These are phyloP conservation scores for Boehmeria nivea DNA, from an alignment of 306 rosid species.

Conservation along the genomic window DNA sequence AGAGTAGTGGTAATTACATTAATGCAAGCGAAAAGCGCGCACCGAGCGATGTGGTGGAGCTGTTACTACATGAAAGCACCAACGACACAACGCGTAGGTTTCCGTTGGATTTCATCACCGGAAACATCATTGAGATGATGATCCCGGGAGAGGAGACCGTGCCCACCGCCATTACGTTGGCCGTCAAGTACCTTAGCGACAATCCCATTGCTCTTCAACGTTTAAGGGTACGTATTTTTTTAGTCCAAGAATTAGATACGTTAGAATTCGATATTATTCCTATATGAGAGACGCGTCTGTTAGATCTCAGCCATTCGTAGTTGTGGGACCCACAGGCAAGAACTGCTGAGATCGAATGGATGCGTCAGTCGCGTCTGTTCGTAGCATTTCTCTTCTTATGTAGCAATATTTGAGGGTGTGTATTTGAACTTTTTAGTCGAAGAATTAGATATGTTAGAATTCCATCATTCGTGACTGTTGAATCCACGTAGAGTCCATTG, in stretches of 20 bases:
- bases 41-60: conserved; percentile 62
- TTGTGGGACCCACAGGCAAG: too few species aligned
- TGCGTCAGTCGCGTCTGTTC: too few species aligned
- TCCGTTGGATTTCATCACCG: conserved; percentile 54
- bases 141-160: conserved; percentile 92
- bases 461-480: too few species aligned
- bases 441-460: too few species aligned
- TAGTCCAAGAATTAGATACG: background rate
- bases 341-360: too few species aligned
- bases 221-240: conserved; percentile 37
- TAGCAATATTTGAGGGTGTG: too few species aligned
- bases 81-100: conserved; percentile 28
- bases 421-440: too few species aligned
- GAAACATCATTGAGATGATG: conserved; percentile 74
- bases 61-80: conserved; percentile 44
- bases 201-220: conserved; percentile 47
- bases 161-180: conserved; percentile 73
- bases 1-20: background rate
- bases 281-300: background rate
- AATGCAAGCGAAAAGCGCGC: conserved; percentile 7
- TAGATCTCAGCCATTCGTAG: background rate
- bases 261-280: background rate
- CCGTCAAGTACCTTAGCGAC: conserved; percentile 61
- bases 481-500: too few species aligned
- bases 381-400: too few species aligned